Evolutionary conservation across 2,329 filamentous ascomycete species (phyloP).

Genomic region (Cladosporium sp.): DNA sequence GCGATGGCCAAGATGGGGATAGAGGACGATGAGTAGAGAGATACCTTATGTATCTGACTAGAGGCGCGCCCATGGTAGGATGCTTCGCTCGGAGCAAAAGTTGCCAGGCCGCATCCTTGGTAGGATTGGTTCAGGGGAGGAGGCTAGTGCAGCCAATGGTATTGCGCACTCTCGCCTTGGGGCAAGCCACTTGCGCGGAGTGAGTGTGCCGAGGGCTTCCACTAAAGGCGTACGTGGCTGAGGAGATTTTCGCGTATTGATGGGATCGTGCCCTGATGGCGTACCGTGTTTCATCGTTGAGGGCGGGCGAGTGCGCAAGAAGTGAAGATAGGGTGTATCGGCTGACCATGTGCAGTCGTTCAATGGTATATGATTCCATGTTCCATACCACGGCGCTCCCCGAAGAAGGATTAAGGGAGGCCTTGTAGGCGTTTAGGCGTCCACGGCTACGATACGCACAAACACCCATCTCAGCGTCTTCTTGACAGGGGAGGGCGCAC

Average conservation of each 20-base stretch:
- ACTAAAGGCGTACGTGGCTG: neutral
- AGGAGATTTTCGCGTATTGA: neutral
- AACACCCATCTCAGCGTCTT: neutral
- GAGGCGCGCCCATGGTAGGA: neutral
- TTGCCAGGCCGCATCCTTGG: slow-evolving; percentile 4
- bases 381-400: neutral
- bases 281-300: slow-evolving; percentile 3
- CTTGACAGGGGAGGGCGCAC: neutral
- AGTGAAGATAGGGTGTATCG: neutral
- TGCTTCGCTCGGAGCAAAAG: neutral
- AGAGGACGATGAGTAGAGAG: neutral
- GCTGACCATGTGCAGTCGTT: neutral
- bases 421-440: slow-evolving; percentile 7
- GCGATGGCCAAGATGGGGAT: neutral
- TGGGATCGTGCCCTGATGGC: neutral
- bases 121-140: slow-evolving; percentile 7
- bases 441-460: neutral
- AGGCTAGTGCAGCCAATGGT: neutral
- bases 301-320: neutral
- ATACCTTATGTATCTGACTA: neutral
- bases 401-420: neutral
- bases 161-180: neutral
- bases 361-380: neutral
- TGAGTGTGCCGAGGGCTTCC: slow-evolving; percentile 1
- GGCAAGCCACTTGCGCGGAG: neutral